Evolutionary conservation across 495 filamentous ascomycete genomes (phyloP), one percentile per base, ranked within the genome.

Genomic region (Clavariopsis aquatica): DNA sequence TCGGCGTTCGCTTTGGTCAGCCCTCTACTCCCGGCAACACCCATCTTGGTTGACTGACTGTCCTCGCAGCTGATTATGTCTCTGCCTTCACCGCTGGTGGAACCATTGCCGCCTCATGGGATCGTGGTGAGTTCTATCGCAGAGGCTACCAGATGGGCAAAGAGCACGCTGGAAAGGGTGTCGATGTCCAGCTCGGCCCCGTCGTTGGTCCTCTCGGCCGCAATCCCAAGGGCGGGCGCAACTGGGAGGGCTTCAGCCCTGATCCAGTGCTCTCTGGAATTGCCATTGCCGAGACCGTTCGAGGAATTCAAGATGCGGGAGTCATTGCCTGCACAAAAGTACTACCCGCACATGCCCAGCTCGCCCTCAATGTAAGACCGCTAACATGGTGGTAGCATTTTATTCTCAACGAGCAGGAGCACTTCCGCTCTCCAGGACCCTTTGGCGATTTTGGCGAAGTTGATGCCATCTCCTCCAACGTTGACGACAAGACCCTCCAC

Each of bases 401-500:
- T 76, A 66, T 72, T 73, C 38, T 64, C 64, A 68, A 77, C 76
- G 3, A 78, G 77, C 65, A 79, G 65, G 77, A 79, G 62, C 76
- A 96, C 74, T 96, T 95, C 81, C 88, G 94, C 60, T 88, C 94
- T 73, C 67, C 67, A 10, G 64, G 64, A 29, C 73, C 75, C 0
- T 74, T 78, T n/a, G 88, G 92, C 72, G 82, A 85, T 2, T 73
- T 73, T 47, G 81, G 78, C 17, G 88, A 84, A 63, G 86, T 87
- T 1, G 87, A 81, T 72, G 81, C 87, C 63, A 87, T 91, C 58
- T 94, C 90, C 71, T 85, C 87, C 17, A 98, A 97, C 72, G 78
- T 97, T 17, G 94, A 97, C 72, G 94, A 98, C 76, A 87, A 85
- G 73, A 95, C 93, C 2, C 84, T 98, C 85, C 94, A 98, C 75